A percentile compares a stretch with the other conserved stretches of the same genome.
These are phyloP conservation scores for Coemansia sp. DNA, from an alignment of 192 early-diverging fungal species.

Conservation along the genomic window DNA sequence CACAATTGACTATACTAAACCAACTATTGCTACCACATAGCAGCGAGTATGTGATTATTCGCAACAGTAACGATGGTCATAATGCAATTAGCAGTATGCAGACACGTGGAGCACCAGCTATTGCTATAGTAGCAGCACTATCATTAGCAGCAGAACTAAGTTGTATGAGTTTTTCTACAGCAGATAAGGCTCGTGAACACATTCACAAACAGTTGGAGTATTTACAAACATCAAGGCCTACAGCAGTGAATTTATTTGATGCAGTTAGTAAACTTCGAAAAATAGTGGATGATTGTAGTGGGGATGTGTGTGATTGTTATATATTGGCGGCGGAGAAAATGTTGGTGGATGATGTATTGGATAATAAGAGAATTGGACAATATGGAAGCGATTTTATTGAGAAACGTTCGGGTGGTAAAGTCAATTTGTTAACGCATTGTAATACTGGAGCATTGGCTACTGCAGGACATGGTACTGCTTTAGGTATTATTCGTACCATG, in stretches of 20 bases:
- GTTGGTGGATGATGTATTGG: conserved; percentile 79
- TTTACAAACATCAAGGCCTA: conserved; percentile 88
- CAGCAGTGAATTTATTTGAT: conserved; percentile 95
- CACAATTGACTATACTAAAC: conserved; percentile 75
- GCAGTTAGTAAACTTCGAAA: conserved; percentile 59
- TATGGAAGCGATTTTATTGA: conserved; percentile 66
- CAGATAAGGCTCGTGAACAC: conserved; percentile 51
- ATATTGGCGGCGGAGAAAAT: conserved; percentile 75
- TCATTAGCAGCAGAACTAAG: conserved; percentile 77
- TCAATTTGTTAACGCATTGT: conserved; percentile 89
- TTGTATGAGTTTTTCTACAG: conserved; percentile 13
- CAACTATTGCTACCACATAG: conserved; percentile 89
- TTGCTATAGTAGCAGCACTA: conserved; percentile 93
- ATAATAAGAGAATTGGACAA: conserved; percentile 84
- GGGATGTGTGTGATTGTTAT: conserved; percentile 62
- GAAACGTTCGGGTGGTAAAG: not conserved
- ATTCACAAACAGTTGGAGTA: conserved; percentile 67
- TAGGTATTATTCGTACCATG: conserved; percentile 88
- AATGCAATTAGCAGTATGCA: conserved; percentile 92
- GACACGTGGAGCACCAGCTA: conserved; percentile 89
- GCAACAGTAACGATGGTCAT: conserved; percentile 69
- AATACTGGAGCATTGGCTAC: conserved; percentile 92
- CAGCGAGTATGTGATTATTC: conserved; percentile 71
- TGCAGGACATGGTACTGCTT: conserved; percentile 85
- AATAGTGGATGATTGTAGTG: not conserved